These are phyloP conservation scores for Sicyos edulis DNA, from an alignment of 306 rosid genomes.

Conservation along the genomic window DNA sequence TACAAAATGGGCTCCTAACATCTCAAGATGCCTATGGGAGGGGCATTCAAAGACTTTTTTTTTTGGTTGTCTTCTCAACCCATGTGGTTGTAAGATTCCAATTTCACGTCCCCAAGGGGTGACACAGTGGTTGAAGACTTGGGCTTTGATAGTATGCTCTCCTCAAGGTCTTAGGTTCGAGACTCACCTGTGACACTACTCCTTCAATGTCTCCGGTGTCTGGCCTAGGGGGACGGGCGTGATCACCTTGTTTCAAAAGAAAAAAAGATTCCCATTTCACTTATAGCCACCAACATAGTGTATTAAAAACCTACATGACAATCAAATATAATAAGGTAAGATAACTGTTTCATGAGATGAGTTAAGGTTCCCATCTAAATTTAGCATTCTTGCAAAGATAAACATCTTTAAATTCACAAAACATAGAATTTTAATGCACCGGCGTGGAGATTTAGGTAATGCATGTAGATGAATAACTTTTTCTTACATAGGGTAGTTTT, in stretches of 20 bases:
- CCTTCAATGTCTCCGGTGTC: too few relatives aligned
- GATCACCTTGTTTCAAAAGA: too few relatives aligned
- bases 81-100: neutral
- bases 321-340: neutral
- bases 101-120: too few relatives aligned
- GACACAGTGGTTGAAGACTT: too few relatives aligned
- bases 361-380: neutral
- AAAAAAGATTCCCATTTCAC: slow-evolving; percentile 6
- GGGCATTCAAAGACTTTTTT: neutral
- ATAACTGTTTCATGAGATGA: neutral
- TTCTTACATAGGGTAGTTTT: neutral
- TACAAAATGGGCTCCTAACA: neutral
- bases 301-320: neutral
- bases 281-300: neutral
- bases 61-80: neutral
- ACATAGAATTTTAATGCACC: slow-evolving; percentile 5
- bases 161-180: too few relatives aligned
- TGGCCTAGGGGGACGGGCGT: too few relatives aligned
- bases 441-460: neutral
- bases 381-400: slow-evolving; percentile 4
- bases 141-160: too few relatives aligned
- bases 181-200: too few relatives aligned
- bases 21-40: neutral
- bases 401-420: neutral
- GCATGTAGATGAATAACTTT: neutral